Conservation (phyloP, 2,329 filamentous ascomycete species). For the Pseudohalonectria lignicola region DNA sequence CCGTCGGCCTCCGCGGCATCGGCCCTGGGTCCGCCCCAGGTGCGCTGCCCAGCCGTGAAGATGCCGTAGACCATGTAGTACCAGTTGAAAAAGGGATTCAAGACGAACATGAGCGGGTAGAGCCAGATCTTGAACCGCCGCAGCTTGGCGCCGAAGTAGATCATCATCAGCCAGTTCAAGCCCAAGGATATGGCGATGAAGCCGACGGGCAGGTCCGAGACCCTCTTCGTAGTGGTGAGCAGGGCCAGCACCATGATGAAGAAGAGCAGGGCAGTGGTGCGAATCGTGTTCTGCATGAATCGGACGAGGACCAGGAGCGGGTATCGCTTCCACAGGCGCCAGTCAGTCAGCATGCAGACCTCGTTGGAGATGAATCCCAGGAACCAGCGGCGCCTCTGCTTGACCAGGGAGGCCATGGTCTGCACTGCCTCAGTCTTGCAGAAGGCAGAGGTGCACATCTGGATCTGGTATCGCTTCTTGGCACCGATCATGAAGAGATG, state of each 20-base stretch:
- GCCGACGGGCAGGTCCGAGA: constrained; percentile 73
- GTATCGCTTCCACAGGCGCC: constrained; percentile 83
- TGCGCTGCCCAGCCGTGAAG: constrained; percentile 86
- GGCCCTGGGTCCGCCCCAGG: constrained; percentile 88
- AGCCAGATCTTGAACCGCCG: constrained; percentile 88
- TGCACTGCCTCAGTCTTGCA: constrained; percentile 98
- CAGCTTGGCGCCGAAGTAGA: constrained; percentile 85
- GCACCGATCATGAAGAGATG: constrained; percentile 99
- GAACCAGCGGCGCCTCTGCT: constrained; percentile 94
- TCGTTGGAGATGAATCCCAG: constrained; percentile 96
- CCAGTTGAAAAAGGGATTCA: constrained; percentile 98
- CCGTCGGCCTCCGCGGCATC: constrained; percentile 75
- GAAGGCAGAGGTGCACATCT: constrained; percentile 95
- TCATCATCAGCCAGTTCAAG: constrained; percentile 89
- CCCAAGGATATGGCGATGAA: constrained; percentile 91
- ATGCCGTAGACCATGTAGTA: constrained; percentile 96
- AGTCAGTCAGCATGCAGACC: constrained; percentile 94
- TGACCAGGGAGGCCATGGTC: constrained; percentile 72
- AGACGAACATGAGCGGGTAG: constrained; percentile 88
- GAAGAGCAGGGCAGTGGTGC: constrained; percentile 87
- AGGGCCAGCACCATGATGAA: constrained; percentile 87
- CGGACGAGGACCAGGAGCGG: constrained; percentile 76
- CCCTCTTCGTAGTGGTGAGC: constrained; percentile 68
- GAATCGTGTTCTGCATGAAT: constrained; percentile 93
- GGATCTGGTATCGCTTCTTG: constrained; percentile 86